Conservation (phyloP, 192 early-diverging fungal species). For the Dimargaris xerosporica region DNA sequence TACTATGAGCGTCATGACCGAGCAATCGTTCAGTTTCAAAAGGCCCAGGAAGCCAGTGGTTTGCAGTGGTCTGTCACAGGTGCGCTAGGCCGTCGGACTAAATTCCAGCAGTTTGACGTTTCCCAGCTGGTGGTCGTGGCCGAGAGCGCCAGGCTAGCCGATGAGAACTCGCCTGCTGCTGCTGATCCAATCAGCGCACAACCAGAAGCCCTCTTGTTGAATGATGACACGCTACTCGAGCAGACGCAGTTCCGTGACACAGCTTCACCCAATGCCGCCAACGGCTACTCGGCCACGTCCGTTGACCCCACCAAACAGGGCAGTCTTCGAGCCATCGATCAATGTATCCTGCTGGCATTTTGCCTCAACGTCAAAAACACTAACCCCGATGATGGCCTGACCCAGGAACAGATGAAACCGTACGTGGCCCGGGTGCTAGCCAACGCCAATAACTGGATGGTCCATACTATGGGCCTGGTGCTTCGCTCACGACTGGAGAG, state of each 20-base stretch:
- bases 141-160: slow-evolving; percentile 39
- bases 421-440: slow-evolving; percentile 81
- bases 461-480: slow-evolving; percentile 89
- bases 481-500: slow-evolving; percentile 82
- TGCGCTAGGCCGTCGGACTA: slow-evolving; percentile 77
- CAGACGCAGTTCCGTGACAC: slow-evolving; percentile 34
- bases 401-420: slow-evolving; percentile 90
- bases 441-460: slow-evolving; percentile 94
- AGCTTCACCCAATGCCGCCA: slow-evolving; percentile 19
- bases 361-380: slow-evolving; percentile 91
- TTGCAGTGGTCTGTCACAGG: slow-evolving; percentile 81
- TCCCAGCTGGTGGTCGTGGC: slow-evolving; percentile 88
- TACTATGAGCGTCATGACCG: slow-evolving; percentile 61
- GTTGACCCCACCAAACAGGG: slow-evolving; percentile 33
- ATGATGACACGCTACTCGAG: slow-evolving; percentile 90
- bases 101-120: slow-evolving; percentile 79
- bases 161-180: slow-evolving; percentile 9
- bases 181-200: background rate
- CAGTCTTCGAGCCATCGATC: slow-evolving; percentile 66
- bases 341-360: slow-evolving; percentile 75
- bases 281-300: slow-evolving; percentile 25
- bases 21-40: slow-evolving; percentile 38
- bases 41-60: slow-evolving; percentile 64
- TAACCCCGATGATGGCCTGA: slow-evolving; percentile 85
- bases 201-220: slow-evolving; percentile 67